These are phyloP conservation scores for Neurospora intermedia DNA, from an alignment of 495 filamentous ascomycete genomes.

Conservation along the genomic window DNA sequence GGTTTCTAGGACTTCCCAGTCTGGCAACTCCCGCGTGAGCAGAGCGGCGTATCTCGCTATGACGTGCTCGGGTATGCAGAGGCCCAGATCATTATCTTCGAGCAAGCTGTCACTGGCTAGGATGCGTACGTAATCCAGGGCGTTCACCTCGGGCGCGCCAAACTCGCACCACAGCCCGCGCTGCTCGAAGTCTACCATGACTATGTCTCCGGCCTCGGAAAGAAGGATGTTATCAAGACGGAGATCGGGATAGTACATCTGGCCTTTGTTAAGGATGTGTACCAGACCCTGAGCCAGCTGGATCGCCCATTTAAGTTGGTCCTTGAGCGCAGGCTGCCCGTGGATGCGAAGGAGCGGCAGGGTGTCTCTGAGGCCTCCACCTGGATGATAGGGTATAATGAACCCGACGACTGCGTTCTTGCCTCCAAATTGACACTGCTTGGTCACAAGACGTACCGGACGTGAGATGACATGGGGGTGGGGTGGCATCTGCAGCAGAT, in stretches of 20 bases:
- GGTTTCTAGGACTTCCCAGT: conserved; percentile 24
- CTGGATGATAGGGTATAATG: conserved; percentile 30
- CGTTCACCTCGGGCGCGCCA: conserved; percentile 38
- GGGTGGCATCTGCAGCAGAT: conserved; percentile 30
- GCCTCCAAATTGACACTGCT: conserved; percentile 33
- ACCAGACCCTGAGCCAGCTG: conserved; percentile 32
- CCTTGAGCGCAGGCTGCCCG: conserved; percentile 17
- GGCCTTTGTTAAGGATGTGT: conserved; percentile 24
- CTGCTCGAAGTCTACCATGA: conserved; percentile 45
- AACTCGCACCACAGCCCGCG: conserved; percentile 42
- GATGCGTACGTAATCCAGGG: conserved; percentile 34
- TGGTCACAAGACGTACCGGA: conserved; percentile 35
- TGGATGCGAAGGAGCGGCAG: conserved; percentile 33
- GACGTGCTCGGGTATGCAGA: conserved; percentile 19
- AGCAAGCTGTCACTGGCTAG: conserved; percentile 17
- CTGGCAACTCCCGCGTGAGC: conserved; percentile 26
- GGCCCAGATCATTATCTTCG: conserved; percentile 5
- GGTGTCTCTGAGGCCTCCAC: conserved; percentile 32
- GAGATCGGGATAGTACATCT: conserved; percentile 39
- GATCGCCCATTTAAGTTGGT: conserved; percentile 34
- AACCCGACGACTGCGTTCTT: conserved; percentile 38
- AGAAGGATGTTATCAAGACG: conserved; percentile 39
- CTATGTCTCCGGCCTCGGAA: conserved; percentile 24
- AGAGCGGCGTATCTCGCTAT: conserved; percentile 22
- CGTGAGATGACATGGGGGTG: conserved; percentile 32